These are phyloP conservation scores for Xerocomellus amylosporus DNA, from an alignment of 768 basidiomycete species.

Conservation along the genomic window DNA sequence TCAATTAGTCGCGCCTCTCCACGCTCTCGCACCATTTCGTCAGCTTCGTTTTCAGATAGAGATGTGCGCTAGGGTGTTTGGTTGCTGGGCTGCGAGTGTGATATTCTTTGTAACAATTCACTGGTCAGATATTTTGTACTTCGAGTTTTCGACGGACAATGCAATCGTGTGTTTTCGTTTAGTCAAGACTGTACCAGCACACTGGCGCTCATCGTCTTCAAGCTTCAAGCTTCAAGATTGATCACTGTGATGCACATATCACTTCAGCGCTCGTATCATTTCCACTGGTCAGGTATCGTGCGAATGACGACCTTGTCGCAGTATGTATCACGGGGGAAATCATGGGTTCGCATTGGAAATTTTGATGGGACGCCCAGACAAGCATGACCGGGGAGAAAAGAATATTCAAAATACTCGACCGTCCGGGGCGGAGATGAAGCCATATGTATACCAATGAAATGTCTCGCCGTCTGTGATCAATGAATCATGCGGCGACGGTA, in stretches of 20 bases:
- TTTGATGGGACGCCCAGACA: too few species aligned
- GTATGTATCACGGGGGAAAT: neutral
- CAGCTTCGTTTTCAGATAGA: neutral
- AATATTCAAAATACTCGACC: too few species aligned
- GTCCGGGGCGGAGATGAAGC: too few species aligned
- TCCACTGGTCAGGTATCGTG: too few species aligned
- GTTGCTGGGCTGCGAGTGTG: neutral
- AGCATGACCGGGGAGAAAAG: too few species aligned
- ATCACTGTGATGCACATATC: too few species aligned
- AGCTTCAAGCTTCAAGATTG: too few species aligned
- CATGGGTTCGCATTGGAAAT: neutral
- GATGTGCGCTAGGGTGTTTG: neutral
- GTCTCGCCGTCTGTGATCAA: too few species aligned
- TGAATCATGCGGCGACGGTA: too few species aligned
- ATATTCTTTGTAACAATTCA: neutral
- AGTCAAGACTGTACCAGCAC: neutral
- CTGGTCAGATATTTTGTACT: neutral
- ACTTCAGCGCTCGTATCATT: neutral
- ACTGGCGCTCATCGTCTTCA: neutral
- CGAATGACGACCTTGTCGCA: too few species aligned
- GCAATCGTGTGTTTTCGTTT: neutral
- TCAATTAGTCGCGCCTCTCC: neutral
- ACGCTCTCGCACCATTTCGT: neutral
- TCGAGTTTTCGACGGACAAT: neutral
- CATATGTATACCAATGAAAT: too few species aligned